These are phyloP conservation scores for Fusarium redolens DNA, from an alignment of 2,329 filamentous ascomycete species.

Conservation along the genomic window DNA sequence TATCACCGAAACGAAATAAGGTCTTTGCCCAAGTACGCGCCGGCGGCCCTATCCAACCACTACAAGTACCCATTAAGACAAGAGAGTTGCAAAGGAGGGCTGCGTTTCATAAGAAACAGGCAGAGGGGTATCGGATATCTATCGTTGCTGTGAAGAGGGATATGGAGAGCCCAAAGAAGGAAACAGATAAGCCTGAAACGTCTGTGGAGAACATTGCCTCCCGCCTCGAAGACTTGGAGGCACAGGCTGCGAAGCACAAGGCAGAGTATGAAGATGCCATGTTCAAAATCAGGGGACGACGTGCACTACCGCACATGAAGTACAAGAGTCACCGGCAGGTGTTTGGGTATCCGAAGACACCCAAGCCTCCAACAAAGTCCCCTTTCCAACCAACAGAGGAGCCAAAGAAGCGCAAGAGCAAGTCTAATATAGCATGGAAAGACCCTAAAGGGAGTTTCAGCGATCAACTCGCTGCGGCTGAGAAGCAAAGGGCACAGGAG, in stretches of 20 bases:
- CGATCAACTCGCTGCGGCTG: slow-evolving; percentile 19
- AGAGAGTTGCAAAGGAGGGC: slow-evolving; percentile 45
- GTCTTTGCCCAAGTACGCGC: slow-evolving; percentile 34
- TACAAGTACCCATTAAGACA: slow-evolving; percentile 36
- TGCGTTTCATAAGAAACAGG: slow-evolving; percentile 48
- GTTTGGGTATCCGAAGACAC: slow-evolving; percentile 43
- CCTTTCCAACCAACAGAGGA: slow-evolving; percentile 19
- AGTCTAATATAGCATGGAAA: slow-evolving; percentile 6
- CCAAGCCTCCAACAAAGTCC: slow-evolving; percentile 26
- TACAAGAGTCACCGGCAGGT: slow-evolving; percentile 43
- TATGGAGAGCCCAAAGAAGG: background rate
- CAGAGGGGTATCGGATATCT: slow-evolving; percentile 45
- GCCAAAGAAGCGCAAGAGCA: background rate
- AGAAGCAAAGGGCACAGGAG: slow-evolving; percentile 14
- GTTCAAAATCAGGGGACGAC: slow-evolving; percentile 45
- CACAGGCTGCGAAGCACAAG: slow-evolving; percentile 43
- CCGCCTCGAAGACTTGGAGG: slow-evolving; percentile 40
- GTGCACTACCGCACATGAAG: slow-evolving; percentile 45
- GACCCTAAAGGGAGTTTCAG: slow-evolving; percentile 7
- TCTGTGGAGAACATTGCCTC: slow-evolving; percentile 10
- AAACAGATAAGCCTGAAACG: background rate
- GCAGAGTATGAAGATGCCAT: slow-evolving; percentile 43
- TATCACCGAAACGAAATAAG: slow-evolving; percentile 45
- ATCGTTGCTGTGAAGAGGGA: slow-evolving; percentile 32
- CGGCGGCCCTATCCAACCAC: slow-evolving; percentile 30